These are phyloP conservation scores for Fraxinus dipetala DNA, from an alignment of 305 asterid genomes.

Conservation along the genomic window DNA sequence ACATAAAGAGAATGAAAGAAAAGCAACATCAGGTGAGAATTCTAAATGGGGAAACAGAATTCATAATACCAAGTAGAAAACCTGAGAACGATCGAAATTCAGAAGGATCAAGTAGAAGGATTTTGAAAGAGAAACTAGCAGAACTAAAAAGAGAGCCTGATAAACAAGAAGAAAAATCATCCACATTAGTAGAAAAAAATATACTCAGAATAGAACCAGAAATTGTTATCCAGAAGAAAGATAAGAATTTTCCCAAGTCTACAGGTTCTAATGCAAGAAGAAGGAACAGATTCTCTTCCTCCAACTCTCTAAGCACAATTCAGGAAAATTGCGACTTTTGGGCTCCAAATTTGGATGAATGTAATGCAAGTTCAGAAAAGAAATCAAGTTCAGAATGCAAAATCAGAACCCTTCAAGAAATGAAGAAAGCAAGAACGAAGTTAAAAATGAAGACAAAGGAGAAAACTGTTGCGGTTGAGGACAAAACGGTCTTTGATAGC, in stretches of 20 bases:
- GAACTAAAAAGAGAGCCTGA: constrained; percentile 17
- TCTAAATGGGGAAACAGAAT: constrained; percentile 10
- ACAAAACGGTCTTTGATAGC: constrained; percentile 49
- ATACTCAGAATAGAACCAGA: constrained; percentile 30
- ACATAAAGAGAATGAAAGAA: constrained; percentile 30
- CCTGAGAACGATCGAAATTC: constrained; percentile 22
- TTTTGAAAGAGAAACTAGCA: constrained; percentile 26
- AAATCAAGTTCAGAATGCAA: constrained; percentile 46
- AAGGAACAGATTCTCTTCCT: not conserved
- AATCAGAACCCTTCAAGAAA: constrained; percentile 51
- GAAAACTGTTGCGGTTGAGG: constrained; percentile 9
- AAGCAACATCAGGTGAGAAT: constrained; percentile 20
- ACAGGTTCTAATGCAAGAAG: constrained; percentile 19
- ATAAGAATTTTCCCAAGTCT: not conserved
- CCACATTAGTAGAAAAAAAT: constrained; percentile 23
- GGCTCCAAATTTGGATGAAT: not conserved
- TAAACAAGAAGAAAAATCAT: not conserved
- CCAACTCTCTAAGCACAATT: not conserved
- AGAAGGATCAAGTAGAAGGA: constrained; percentile 9
- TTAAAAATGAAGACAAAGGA: constrained; percentile 32
- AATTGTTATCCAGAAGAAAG: constrained; percentile 1
- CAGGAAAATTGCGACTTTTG: constrained; percentile 19
- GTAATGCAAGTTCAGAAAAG: constrained; percentile 22
- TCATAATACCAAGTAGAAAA: not conserved
- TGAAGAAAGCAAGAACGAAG: constrained; percentile 50